A percentile compares a stretch with the other conserved stretches of the same genome.
Evolutionary conservation across 164 flowering plant species (phyloP).

Genomic region (Vitis rupestris): DNA sequence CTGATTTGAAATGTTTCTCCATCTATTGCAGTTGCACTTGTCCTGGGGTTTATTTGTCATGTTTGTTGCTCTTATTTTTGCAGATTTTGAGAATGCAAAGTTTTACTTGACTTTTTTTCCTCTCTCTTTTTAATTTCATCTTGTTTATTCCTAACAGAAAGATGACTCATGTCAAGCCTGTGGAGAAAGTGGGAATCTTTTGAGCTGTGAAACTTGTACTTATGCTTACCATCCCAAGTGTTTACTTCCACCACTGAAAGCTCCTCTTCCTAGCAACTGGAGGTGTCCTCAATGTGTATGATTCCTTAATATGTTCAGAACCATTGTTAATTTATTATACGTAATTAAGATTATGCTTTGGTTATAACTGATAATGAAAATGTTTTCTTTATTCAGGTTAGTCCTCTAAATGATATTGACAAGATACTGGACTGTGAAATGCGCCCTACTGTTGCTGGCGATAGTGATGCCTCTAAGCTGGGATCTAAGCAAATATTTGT

Average conservation of each 20-base stretch:
- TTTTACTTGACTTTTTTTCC: not conserved
- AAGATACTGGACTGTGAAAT: constrained; percentile 92
- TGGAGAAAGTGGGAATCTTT: constrained; percentile 63
- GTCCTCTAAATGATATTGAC: constrained; percentile 89
- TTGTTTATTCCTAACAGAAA: constrained; percentile 45
- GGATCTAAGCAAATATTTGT: constrained; percentile 89
- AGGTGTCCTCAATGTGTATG: constrained; percentile 99
- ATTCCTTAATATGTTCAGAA: constrained; percentile 2
- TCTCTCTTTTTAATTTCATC: not conserved
- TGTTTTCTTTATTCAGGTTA: constrained; percentile 56
- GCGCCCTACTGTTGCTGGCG: constrained; percentile 84
- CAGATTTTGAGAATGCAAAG: not conserved
- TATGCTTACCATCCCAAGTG: constrained; percentile 86
- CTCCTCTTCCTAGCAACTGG: constrained; percentile 67
- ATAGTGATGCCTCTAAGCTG: constrained; percentile 69
- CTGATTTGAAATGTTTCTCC: not conserved
- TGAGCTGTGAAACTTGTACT: constrained; percentile 77
- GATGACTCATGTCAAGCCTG: constrained; percentile 82
- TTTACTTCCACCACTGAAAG: constrained; percentile 72
- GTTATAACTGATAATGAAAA: not conserved
- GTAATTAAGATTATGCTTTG: not conserved
- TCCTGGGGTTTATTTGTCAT: not conserved
- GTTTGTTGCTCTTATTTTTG: not conserved
- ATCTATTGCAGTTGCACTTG: not conserved
- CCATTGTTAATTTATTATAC: not conserved